Evolutionary conservation across 2,329 filamentous ascomycete genomes (phyloP).

Genomic region (Microthyrium microscopicum): DNA sequence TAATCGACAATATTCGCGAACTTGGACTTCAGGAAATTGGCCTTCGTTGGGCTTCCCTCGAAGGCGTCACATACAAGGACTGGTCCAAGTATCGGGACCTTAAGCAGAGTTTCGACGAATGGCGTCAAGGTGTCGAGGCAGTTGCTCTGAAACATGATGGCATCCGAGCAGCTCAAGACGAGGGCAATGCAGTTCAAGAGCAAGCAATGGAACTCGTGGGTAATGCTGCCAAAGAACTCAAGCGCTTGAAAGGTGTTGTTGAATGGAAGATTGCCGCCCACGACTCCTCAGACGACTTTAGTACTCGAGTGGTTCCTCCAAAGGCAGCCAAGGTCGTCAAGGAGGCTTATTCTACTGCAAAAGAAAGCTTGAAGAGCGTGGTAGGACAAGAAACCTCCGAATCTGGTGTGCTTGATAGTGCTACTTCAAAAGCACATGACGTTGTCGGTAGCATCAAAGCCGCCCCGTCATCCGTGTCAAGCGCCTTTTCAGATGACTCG

Average conservation of each 20-base stretch:
- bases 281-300: constrained; percentile 66
- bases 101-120: constrained; percentile 65
- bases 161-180: constrained; percentile 49
- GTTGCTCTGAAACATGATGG: constrained; percentile 59
- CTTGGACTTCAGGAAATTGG: constrained; percentile 81
- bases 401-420: too few species aligned
- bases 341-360: constrained; percentile 18
- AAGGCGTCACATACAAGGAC: constrained; percentile 90
- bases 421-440: constrained; percentile 35
- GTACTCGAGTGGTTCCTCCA: constrained; percentile 44
- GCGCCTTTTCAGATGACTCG: neutral
- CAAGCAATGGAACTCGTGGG: constrained; percentile 68
- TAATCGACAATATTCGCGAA: constrained; percentile 67
- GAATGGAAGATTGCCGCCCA: constrained; percentile 64
- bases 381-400: constrained; percentile 7
- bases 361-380: constrained; percentile 8
- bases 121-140: constrained; percentile 66
- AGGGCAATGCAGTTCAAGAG: constrained; percentile 54
- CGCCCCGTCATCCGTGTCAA: constrained; percentile 10
- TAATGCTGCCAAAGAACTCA: constrained; percentile 62
- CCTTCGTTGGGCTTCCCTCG: constrained; percentile 88
- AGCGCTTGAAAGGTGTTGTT: constrained; percentile 65
- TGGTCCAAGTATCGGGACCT: constrained; percentile 91
- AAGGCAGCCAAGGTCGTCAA: constrained; percentile 29
- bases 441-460: constrained; percentile 17